phyloP scores from a whole-genome alignment of 2,329 filamentous ascomycete species.

The Phaeophleospora eucalypticola region DNA sequence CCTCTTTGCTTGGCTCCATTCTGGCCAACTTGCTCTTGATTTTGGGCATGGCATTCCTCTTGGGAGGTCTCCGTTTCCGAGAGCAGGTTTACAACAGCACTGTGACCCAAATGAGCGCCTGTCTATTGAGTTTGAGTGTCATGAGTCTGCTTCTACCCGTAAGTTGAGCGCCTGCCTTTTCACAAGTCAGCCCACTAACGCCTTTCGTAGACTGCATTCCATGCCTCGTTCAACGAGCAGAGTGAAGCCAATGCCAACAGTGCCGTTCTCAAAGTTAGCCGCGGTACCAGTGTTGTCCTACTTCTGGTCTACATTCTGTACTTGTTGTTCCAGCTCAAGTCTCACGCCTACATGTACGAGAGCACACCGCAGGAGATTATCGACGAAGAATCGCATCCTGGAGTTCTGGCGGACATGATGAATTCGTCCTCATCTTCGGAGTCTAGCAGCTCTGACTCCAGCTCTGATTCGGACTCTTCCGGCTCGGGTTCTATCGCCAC shows the following conservation, averaged over 20 bases:
- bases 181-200: conserved; percentile 7
- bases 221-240: conserved; percentile 66
- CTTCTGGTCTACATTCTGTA: conserved; percentile 80
- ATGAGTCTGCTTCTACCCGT: conserved; percentile 82
- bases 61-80: conserved; percentile 79
- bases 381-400: conserved; percentile 83
- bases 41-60: conserved; percentile 83
- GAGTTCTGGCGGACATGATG: conserved; percentile 76
- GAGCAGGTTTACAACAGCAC: conserved; percentile 96
- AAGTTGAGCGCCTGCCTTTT: conserved; percentile 31
- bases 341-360: conserved; percentile 86
- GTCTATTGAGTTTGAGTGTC: conserved; percentile 82
- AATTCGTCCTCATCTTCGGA: conserved; percentile 61
- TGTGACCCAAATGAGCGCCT: conserved; percentile 94
- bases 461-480: conserved; percentile 62
- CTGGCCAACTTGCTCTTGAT: conserved; percentile 84
- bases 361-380: conserved; percentile 90
- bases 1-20: conserved; percentile 84
- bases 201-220: conserved; percentile 70
- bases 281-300: conserved; percentile 81
- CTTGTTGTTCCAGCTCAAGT: conserved; percentile 85
- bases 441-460: conserved; percentile 44
- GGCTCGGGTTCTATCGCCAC: conserved; percentile 57
- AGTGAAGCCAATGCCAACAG: conserved; percentile 55
- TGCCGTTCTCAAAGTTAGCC: conserved; percentile 77